These are phyloP conservation scores for Wickerhamiella occidentalis DNA, from an alignment of 805 yeast species.

Conservation along the genomic window DNA sequence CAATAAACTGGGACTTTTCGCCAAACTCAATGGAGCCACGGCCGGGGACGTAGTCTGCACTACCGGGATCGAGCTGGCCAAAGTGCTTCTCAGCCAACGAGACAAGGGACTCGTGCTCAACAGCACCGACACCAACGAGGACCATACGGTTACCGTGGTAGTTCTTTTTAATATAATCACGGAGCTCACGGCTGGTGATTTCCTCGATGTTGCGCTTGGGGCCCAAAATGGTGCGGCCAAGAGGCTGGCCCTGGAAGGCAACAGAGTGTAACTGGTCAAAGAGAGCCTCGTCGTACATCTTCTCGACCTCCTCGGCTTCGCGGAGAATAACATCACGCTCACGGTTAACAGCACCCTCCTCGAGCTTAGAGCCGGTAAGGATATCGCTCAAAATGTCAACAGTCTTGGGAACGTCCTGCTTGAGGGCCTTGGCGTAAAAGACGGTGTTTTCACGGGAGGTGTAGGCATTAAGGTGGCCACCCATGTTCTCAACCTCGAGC, in stretches of 20 bases:
- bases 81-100: constrained; percentile 63
- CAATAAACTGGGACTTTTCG: constrained; percentile 65
- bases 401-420: constrained; percentile 68
- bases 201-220: constrained; percentile 80
- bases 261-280: constrained; percentile 94
- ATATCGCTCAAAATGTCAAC: constrained; percentile 85
- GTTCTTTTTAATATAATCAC: constrained; percentile 67
- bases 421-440: constrained; percentile 80
- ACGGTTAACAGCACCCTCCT: constrained; percentile 74
- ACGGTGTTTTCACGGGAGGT: constrained; percentile 97
- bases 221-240: constrained; percentile 94
- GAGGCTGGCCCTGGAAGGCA: constrained; percentile 78
- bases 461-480: constrained; percentile 96
- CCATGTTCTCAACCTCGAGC: constrained; percentile 88
- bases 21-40: constrained; percentile 45
- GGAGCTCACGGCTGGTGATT: constrained; percentile 64
- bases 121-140: constrained; percentile 87
- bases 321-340: constrained; percentile 94
- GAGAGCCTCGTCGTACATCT: constrained; percentile 96
- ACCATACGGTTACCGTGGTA: constrained; percentile 97
- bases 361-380: constrained; percentile 73
- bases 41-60: constrained; percentile 52
- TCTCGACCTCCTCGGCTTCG: constrained; percentile 95
- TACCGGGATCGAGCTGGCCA: constrained; percentile 36
- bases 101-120: constrained; percentile 76